Evolutionary conservation across 305 asterid species (phyloP).

Genomic region (Coffea humblotiana): DNA sequence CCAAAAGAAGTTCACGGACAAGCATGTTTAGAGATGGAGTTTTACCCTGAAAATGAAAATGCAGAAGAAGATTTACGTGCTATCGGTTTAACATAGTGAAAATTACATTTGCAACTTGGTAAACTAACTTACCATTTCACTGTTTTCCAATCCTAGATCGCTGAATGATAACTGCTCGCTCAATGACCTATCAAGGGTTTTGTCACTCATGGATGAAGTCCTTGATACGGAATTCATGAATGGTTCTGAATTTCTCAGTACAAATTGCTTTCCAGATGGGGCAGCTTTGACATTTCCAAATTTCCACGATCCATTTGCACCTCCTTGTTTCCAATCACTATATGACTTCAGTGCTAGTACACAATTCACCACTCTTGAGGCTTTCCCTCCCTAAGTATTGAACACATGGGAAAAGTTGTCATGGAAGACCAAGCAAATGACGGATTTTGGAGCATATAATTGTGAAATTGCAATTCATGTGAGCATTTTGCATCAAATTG

Average conservation of each 20-base stretch:
- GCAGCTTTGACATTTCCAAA: conserved; percentile 61
- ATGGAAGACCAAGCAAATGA: conserved; percentile 13
- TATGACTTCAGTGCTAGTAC: conserved; percentile 78
- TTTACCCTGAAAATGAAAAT: conserved; percentile 49
- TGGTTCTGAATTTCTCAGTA: conserved; percentile 59
- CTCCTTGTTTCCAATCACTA: conserved; percentile 72
- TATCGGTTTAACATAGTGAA: conserved; percentile 13
- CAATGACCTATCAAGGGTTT: conserved; percentile 38
- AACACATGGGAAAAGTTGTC: conserved; percentile 8
- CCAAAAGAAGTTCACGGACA: conserved; percentile 64
- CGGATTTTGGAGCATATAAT: neutral
- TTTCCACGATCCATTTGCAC: conserved; percentile 73
- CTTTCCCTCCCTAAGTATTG: conserved; percentile 68
- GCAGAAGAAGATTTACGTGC: neutral
- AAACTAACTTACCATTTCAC: conserved; percentile 52
- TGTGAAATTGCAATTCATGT: neutral
- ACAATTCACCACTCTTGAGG: conserved; percentile 76
- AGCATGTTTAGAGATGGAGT: conserved; percentile 50
- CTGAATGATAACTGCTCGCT: conserved; percentile 30
- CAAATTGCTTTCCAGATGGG: conserved; percentile 54
- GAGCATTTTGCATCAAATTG: neutral
- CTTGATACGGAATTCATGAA: conserved; percentile 64
- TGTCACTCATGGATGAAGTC: conserved; percentile 50
- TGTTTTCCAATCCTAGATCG: conserved; percentile 43
- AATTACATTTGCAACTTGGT: conserved; percentile 7